Base-by-base conservation (phyloP, 2,329 filamentous ascomycete species). In the Clarireedia paspali region DNA sequence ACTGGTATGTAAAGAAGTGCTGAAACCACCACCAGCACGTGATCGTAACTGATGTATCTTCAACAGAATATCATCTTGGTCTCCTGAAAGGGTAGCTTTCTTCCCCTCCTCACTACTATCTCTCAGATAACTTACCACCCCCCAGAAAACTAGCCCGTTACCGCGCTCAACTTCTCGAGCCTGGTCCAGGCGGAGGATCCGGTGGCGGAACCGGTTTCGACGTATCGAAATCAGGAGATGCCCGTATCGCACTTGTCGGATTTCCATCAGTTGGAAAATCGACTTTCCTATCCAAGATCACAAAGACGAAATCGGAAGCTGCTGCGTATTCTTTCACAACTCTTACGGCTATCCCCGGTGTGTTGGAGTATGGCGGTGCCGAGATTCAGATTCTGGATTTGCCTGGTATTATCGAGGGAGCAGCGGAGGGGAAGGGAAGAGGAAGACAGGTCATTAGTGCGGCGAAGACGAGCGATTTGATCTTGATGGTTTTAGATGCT, bases 201-300 rank as follows among this genome's bases (percentile, higher is more conserved):
- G 87, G 88, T 36, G 88, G 84, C 15, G 92, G 94, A 24, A 75
- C 87, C 2, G 94, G 94, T 9, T 99, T 95, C 71, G 88, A 92
- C 69, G 94, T 99, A 44, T 94, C 88, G 71, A 99, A 99, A 74
- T 92, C 87, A 63, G 94, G 94, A 61, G 94, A 99, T 77, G 94
- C 94, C 14, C 85, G 94, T 67, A 97, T 99, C 74, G 91, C 95
- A 1, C 83, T 99, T 2, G 95, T 99, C 53, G 94, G 94, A n/a
- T 99, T 99, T 66, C 94, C 95, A 0, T 99, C 95, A 0, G 94
- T 99, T 51, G 94, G 94, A 71, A 99, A 99, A 76, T 99, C 94
- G 2, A 99, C 94, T 0, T 97, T 99, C 70, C 72, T 99, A n/a
- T 96, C 91, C 49, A 96, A 97, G 70, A 95, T 99, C 70, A 99